Base-by-base conservation (phyloP, 2,329 filamentous ascomycete genomes). In the Aquanectria penicillioides region DNA sequence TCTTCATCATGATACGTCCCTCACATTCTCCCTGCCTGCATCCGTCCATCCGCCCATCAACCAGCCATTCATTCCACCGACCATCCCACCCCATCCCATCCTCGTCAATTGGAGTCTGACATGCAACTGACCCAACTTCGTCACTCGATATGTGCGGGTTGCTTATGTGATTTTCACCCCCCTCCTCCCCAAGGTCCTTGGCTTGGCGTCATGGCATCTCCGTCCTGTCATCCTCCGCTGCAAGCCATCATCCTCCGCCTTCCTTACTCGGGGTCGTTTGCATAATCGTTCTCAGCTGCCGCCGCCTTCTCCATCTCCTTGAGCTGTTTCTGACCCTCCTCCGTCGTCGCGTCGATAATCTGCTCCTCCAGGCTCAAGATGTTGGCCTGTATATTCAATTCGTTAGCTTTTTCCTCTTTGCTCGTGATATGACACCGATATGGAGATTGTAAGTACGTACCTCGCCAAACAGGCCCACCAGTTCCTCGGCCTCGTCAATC, bases 311-410 rank as follows among this genome's bases (percentile, higher is more conserved):
- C 89, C 59, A 97, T 84, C 65, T 93, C 87, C 78, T 91, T 89
- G 68, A 94, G 82, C 72, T 89, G 88, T 74, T 89, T 86, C 80
- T 89, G 85, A 3, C 94, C 94, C 73, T 95, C 89, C 72, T 93
- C 89, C 3, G 94, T 97, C 40, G 93, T 99, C 1, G 93, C 92
- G 78, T 99, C 95, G 67, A 99, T 96, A 48, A 99, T 93, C 46
- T 96, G 89, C 72, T 97, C 89, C 74, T 98, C 93, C 47, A 99
- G 76, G 74, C 92, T 97, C 65, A 99, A 78, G 81, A 97, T 94
- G 31, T 92, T 92, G 13, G 93, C 93, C 79, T 89, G 63, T 49
- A 28, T 51, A 49, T n/a, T 33, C 48, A 23, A 29, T 37, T n/a
- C 23, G 59, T 73, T 67, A 73, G 71, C 52, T 18, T 40, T 36